Percentiles rank a stretch among this genome's conserved stretches.
These are phyloP conservation scores for Leptosphaerulina australis DNA, from an alignment of 2,329 filamentous ascomycete genomes.

Conservation along the genomic window DNA sequence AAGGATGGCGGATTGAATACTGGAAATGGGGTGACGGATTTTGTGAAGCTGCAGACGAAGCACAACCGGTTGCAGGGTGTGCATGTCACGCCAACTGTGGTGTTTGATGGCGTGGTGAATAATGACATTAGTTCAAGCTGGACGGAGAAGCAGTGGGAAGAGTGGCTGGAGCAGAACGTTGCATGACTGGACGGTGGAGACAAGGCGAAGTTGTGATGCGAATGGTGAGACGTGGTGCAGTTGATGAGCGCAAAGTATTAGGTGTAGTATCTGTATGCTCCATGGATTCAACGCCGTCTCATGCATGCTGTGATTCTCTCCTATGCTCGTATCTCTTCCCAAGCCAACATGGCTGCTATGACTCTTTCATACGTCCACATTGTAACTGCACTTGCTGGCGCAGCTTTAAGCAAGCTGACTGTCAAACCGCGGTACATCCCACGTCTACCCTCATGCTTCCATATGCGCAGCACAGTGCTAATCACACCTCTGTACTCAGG, in stretches of 20 bases:
- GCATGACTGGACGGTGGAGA: slow-evolving; percentile 50
- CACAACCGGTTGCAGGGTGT: slow-evolving; percentile 78
- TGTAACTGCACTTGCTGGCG: slow-evolving; percentile 88
- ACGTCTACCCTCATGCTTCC: slow-evolving; percentile 73
- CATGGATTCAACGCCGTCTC: neutral
- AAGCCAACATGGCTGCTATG: slow-evolving; percentile 62
- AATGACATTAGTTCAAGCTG: slow-evolving; percentile 79
- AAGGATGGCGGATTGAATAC: slow-evolving; percentile 73
- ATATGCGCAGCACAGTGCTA: slow-evolving; percentile 70
- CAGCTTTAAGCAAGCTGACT: slow-evolving; percentile 90
- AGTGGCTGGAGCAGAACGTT: slow-evolving; percentile 75
- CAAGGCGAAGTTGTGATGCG: slow-evolving; percentile 4
- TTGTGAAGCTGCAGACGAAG: slow-evolving; percentile 84
- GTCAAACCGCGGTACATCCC: slow-evolving; percentile 87
- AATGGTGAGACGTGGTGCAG: neutral
- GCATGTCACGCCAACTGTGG: slow-evolving; percentile 88
- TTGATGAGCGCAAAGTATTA: neutral
- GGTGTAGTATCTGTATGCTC: neutral
- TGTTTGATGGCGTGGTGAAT: slow-evolving; percentile 85
- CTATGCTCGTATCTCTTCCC: slow-evolving; percentile 27
- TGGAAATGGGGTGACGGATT: slow-evolving; percentile 82
- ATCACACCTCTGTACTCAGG: slow-evolving; percentile 76
- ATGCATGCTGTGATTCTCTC: neutral
- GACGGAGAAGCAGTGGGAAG: slow-evolving; percentile 78
- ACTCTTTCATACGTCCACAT: slow-evolving; percentile 92